Evolutionary conservation across 2,329 filamentous ascomycete genomes (phyloP).

Genomic region (Knufia fluminis): DNA sequence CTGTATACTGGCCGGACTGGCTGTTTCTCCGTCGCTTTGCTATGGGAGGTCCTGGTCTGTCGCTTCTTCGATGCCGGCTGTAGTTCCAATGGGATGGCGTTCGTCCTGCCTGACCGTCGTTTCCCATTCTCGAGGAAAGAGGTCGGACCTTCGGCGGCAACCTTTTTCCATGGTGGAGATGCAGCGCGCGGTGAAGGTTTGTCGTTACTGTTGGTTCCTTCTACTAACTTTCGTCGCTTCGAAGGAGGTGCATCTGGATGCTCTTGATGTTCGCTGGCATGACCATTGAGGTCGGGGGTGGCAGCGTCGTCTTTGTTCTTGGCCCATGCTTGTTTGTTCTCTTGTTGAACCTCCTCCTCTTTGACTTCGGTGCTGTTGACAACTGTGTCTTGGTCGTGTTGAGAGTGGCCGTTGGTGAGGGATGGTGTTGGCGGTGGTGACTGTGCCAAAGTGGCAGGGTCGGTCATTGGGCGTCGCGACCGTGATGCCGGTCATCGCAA

Average conservation of each 20-base stretch:
- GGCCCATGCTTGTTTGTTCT: neutral
- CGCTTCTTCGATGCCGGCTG: conserved; percentile 40
- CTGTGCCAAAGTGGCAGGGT: conserved; percentile 16
- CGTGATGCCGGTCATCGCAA: conserved; percentile 22
- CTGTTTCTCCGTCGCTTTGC: conserved; percentile 19
- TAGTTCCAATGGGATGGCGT: conserved; percentile 39
- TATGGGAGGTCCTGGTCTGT: conserved; percentile 34
- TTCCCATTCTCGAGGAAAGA: conserved; percentile 61
- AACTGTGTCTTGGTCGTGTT: conserved; percentile 22
- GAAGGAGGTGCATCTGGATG: conserved; percentile 33
- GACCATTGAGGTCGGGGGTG: neutral
- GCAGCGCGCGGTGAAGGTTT: conserved; percentile 33
- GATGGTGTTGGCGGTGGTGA: conserved; percentile 3
- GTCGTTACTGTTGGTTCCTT: conserved; percentile 25
- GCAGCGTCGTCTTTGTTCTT: neutral
- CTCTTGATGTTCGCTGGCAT: conserved; percentile 16
- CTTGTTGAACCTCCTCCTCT: conserved; percentile 15
- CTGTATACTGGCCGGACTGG: conserved; percentile 23
- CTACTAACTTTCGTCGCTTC: conserved; percentile 38
- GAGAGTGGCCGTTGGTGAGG: conserved; percentile 14
- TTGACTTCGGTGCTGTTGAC: conserved; percentile 8
- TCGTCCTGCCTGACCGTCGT: conserved; percentile 53
- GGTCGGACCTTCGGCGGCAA: conserved; percentile 75
- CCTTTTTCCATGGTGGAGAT: conserved; percentile 91
- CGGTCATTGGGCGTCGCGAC: conserved; percentile 19